Evolutionary conservation across 2,329 filamentous ascomycete species (phyloP).

Genomic region (Monilinia aucupariae): DNA sequence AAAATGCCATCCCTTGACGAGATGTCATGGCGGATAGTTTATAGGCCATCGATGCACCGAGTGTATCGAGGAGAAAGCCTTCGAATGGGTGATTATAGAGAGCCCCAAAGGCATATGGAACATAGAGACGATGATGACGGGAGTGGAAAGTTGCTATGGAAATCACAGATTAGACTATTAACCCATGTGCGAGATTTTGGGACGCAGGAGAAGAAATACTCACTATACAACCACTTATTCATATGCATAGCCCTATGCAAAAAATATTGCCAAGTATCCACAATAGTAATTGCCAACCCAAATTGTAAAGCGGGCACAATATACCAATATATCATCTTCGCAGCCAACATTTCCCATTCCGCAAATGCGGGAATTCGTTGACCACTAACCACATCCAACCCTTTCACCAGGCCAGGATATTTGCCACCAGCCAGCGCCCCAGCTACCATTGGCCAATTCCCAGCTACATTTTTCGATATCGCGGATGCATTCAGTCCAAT

Average conservation of each 20-base stretch:
- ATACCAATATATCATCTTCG: constrained; percentile 74
- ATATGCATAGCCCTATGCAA: constrained; percentile 93
- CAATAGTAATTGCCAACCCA: constrained; percentile 62
- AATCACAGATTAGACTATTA: constrained; percentile 18
- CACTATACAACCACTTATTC: constrained; percentile 96
- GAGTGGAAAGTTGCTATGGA: constrained; percentile 77
- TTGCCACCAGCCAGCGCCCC: constrained; percentile 72
- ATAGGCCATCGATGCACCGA: constrained; percentile 80
- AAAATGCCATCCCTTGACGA: constrained; percentile 84
- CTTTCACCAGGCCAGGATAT: constrained; percentile 66
- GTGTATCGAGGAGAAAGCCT: constrained; percentile 87
- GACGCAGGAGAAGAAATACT: constrained; percentile 37
- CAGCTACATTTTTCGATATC: constrained; percentile 69
- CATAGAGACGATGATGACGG: constrained; percentile 92
- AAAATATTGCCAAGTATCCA: constrained; percentile 99
- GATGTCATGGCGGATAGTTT: constrained; percentile 76
- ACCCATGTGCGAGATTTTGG: not conserved
- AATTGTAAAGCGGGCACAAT: constrained; percentile 75
- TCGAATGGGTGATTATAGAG: constrained; percentile 96
- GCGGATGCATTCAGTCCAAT: constrained; percentile 71
- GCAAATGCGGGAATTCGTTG: constrained; percentile 66
- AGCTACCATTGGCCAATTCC: constrained; percentile 67
- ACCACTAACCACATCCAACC: constrained; percentile 48
- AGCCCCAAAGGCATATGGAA: constrained; percentile 94
- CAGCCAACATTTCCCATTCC: constrained; percentile 70